These are phyloP conservation scores for Spergularia marina DNA, from an alignment of 148 eudicot genomes.

Conservation along the genomic window DNA sequence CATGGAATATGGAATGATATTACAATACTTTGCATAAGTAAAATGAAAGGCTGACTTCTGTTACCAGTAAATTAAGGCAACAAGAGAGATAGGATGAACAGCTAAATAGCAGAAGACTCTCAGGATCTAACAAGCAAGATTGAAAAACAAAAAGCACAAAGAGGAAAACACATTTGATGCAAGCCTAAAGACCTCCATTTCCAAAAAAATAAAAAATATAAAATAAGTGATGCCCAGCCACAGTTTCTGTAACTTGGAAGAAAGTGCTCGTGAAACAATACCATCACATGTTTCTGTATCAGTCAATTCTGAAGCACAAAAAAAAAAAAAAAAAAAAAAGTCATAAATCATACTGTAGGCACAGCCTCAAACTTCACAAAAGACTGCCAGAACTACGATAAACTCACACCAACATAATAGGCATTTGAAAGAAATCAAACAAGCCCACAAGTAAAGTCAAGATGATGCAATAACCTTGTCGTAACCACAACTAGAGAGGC, in stretches of 20 bases:
- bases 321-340: background rate
- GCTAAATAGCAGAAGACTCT: background rate
- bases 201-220: no score
- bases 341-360: background rate
- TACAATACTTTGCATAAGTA: background rate
- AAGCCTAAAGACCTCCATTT: background rate
- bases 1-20: background rate
- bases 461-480: conserved; percentile 57
- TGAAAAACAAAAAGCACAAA: background rate
- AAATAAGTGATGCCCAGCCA: background rate
- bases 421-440: background rate
- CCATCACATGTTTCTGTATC: background rate
- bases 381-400: background rate
- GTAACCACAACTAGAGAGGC: conserved; percentile 57
- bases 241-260: background rate
- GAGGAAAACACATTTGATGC: background rate
- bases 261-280: background rate
- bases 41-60: background rate
- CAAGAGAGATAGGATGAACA: background rate
- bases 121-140: background rate
- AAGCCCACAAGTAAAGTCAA: background rate
- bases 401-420: background rate
- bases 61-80: background rate
- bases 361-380: background rate
- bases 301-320: background rate